A percentile compares a stretch with the other conserved stretches of the same genome.
These are phyloP conservation scores for Podospora bellae-mahoneyi DNA, from an alignment of 495 filamentous ascomycete species.

Conservation along the genomic window DNA sequence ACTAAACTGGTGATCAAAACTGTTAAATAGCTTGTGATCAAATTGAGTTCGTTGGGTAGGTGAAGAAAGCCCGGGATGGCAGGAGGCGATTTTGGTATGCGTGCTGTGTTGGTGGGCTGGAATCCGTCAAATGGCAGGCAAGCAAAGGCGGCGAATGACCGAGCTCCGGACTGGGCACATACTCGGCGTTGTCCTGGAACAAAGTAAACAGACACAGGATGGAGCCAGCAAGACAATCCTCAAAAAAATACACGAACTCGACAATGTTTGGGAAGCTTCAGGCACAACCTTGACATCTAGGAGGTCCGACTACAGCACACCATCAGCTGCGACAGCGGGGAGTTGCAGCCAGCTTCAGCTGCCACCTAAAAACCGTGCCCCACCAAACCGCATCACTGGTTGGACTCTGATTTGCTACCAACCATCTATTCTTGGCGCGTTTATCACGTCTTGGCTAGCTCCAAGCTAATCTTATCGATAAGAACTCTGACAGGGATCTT, in stretches of 20 bases:
- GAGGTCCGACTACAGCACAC: not conserved
- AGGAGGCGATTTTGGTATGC: conserved; percentile 11
- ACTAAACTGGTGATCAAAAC: not conserved
- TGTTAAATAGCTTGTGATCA: not conserved
- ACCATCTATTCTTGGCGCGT: not conserved
- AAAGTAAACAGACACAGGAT: not conserved
- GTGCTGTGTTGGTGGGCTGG: not conserved
- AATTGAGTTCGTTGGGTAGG: not conserved
- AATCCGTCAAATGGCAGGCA: not conserved
- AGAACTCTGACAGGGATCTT: not conserved
- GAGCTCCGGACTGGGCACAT: not conserved
- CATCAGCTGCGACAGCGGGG: not conserved
- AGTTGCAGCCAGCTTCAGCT: not conserved
- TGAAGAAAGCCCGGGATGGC: not conserved
- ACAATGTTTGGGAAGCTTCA: not conserved
- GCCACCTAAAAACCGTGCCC: not conserved
- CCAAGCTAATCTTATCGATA: conserved; percentile 1
- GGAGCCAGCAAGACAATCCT: not conserved
- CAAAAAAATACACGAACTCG: not conserved
- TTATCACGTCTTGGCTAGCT: not conserved
- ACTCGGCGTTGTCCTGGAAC: not conserved
- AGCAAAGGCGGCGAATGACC: not conserved
- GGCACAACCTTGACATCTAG: not conserved
- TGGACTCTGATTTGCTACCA: not conserved
- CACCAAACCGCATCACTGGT: not conserved